phyloP scores from a whole-genome alignment of 768 basidiomycete genomes.

The Scleroderma bovista region DNA sequence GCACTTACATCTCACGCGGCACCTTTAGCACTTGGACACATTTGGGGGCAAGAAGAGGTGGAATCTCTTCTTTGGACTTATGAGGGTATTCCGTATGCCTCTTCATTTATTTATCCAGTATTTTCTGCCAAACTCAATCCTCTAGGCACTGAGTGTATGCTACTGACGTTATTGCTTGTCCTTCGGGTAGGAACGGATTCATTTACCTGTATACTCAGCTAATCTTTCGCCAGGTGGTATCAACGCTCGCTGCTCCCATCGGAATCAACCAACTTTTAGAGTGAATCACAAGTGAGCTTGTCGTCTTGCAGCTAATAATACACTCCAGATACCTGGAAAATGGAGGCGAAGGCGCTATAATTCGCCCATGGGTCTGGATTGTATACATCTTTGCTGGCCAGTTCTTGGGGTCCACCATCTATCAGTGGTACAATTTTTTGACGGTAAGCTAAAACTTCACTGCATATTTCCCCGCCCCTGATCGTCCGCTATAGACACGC shows the following conservation, averaged over 20 bases:
- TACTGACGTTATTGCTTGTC: constrained; percentile 5
- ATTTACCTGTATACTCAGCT: not conserved
- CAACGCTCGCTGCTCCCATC: constrained; percentile 23
- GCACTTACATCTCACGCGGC: not conserved
- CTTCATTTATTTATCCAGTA: not conserved
- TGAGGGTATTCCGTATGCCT: constrained; percentile 8
- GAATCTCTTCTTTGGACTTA: constrained; percentile 12
- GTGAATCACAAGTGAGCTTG: constrained; percentile 10
- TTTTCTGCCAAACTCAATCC: not conserved
- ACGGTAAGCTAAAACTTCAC: constrained; percentile 11
- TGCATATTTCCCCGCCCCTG: constrained; percentile 2
- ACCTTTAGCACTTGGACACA: constrained; percentile 20
- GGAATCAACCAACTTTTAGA: constrained; percentile 27
- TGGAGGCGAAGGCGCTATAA: constrained; percentile 38
- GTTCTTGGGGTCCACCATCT: constrained; percentile 34
- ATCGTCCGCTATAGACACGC: constrained; percentile 28
- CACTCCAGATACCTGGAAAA: constrained; percentile 51
- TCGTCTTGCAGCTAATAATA: not conserved
- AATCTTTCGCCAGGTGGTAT: constrained; percentile 8
- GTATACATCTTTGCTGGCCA: constrained; percentile 45
- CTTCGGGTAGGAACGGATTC: not conserved
- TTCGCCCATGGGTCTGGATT: constrained; percentile 72
- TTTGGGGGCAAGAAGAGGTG: constrained; percentile 12
- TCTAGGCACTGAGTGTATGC: constrained; percentile 5
- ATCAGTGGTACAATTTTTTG: constrained; percentile 50